A percentile compares a stretch with the other conserved stretches of the same genome.
Conservation (phyloP, 176 grass and related monocot species). For the Tillandsia fasciculata region DNA sequence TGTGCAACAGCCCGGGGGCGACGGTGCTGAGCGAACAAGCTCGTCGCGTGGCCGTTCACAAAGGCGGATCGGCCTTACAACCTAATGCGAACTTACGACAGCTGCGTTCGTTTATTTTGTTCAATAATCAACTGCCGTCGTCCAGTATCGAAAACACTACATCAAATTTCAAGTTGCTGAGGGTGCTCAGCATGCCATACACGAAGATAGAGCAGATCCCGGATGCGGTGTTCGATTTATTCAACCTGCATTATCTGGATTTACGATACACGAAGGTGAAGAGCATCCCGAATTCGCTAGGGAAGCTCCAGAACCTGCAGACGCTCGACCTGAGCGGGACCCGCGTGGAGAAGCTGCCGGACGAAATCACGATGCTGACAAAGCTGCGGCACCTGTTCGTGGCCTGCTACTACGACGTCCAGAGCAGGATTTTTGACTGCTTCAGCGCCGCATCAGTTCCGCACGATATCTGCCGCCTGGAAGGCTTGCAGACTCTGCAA, state of each 20-base stretch:
- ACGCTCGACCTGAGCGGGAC: constrained; percentile 25
- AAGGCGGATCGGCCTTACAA: constrained; percentile 1
- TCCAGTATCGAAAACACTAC: constrained; percentile 26
- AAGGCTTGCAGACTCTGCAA: constrained; percentile 20
- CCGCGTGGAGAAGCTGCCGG: constrained; percentile 19
- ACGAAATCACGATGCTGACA: constrained; percentile 26
- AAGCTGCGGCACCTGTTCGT: constrained; percentile 31
- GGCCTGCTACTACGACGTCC: neutral
- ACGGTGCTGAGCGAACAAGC: neutral
- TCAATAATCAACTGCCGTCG: neutral
- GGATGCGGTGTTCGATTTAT: constrained; percentile 25
- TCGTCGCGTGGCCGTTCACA: constrained; percentile 20
- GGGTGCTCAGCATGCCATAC: constrained; percentile 20
- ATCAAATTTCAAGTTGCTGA: constrained; percentile 27
- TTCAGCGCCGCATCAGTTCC: neutral
- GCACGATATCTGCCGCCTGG: constrained; percentile 1
- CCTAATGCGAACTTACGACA: neutral
- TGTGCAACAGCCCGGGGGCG: neutral
- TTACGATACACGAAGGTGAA: constrained; percentile 23
- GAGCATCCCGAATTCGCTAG: constrained; percentile 24
- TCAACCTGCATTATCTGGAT: constrained; percentile 37
- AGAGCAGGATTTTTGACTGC: too few species aligned
- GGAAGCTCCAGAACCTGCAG: constrained; percentile 39
- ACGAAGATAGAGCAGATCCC: constrained; percentile 28
- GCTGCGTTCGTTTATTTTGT: constrained; percentile 22